These are phyloP conservation scores for Starmerella apis DNA, from an alignment of 805 yeast genomes.

Conservation along the genomic window DNA sequence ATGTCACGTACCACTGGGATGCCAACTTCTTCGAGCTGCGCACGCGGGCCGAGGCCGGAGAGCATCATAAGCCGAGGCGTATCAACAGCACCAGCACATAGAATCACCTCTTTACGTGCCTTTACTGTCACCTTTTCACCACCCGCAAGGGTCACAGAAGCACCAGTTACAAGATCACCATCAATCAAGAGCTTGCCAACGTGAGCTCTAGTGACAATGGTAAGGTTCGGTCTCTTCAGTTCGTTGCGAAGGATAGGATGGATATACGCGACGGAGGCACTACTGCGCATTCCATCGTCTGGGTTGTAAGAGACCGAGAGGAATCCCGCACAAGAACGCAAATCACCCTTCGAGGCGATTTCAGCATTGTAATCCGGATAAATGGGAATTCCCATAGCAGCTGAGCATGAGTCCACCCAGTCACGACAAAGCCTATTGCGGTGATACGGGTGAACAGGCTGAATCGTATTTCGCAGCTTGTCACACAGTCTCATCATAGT, in stretches of 20 bases:
- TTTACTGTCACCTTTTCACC: conserved; percentile 25
- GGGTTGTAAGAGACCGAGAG: conserved; percentile 18
- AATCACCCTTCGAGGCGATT: conserved; percentile 10
- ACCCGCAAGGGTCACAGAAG: conserved; percentile 24
- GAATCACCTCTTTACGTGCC: conserved; percentile 28
- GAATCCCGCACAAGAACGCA: conserved; percentile 10
- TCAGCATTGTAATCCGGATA: conserved; percentile 13
- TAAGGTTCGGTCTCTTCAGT: conserved; percentile 14
- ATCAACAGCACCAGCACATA: conserved; percentile 31
- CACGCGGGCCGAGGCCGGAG: conserved; percentile 30
- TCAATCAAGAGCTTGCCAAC: conserved; percentile 24
- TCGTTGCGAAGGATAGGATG: conserved; percentile 23
- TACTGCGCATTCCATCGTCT: conserved; percentile 25
- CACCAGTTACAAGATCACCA: conserved; percentile 26
- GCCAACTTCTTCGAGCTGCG: conserved; percentile 28
- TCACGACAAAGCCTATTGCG: conserved; percentile 18
- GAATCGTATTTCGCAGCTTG: conserved; percentile 18
- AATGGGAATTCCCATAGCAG: conserved; percentile 12
- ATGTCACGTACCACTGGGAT: conserved; percentile 28
- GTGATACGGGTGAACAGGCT: conserved; percentile 18
- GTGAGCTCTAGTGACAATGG: conserved; percentile 16
- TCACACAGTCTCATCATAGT: conserved; percentile 22
- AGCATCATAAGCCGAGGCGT: conserved; percentile 31
- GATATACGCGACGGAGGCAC: conserved; percentile 28
- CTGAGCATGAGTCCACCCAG: conserved; percentile 14